Base-by-base conservation (phyloP, 2,329 filamentous ascomycete genomes). In the Davidsoniella virescens region DNA sequence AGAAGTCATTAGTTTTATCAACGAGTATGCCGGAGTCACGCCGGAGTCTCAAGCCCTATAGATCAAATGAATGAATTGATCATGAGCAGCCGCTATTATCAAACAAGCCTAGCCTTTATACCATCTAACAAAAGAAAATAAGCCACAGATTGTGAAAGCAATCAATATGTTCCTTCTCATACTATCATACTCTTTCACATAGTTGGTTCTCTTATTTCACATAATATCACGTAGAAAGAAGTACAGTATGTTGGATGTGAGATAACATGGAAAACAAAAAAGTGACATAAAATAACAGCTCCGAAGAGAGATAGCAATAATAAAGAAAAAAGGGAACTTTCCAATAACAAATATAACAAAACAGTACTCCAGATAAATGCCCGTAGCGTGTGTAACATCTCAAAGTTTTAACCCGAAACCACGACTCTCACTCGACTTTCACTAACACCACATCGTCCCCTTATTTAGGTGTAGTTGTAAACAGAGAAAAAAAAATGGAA, bases 1-100 rank as follows among this genome's bases (percentile, higher is more conserved):
- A 51, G 84, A 87, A 52, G 87, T 96, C 14, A 61, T 95, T 26
- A 77, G 77, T 51, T 95, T 84, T 78, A 80, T 81, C 55, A 81
- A 80, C 58, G 73, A 78, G 59, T 78, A 76, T 56, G 71, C 71
- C 20, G 71, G 72, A 0, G 59, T 76, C 16, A 46, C 46, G 38
- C 17, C 38, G 5, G 10, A 8, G 14, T 33, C 26, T 12, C 7
- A 33, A 12, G 26, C 26, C 10, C 5, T 33, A 1, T 33, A 12
- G 10, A 26, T 20, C 39, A 17, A 48, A 12, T n/a, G 25, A 18
- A 10, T 40, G n/a, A 16, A 40, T 2, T 12, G 38, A 40, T 18
- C n/a, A 17, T 40, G 8, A 40, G n/a, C 2, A 14, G 7, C 8
- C 7, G 7, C 17, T 12, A 33, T 33, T 10, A 9, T 12, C 26